Evolutionary conservation across 2,329 filamentous ascomycete species (phyloP).

Genomic region (Mycogone perniciosa): DNA sequence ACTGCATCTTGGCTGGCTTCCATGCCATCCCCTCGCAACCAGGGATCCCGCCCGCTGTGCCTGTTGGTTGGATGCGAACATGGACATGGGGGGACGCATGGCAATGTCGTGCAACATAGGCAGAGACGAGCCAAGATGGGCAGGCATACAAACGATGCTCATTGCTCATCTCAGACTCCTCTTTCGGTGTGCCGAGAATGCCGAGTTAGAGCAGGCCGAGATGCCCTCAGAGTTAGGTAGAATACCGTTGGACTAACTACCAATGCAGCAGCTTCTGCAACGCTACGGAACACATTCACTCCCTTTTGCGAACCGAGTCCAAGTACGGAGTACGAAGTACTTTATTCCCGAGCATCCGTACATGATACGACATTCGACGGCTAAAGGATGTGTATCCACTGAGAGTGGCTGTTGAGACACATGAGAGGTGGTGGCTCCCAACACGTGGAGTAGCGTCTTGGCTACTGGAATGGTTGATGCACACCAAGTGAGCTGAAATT

Average conservation of each 20-base stretch:
- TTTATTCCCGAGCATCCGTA: neutral
- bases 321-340: neutral
- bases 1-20: no score
- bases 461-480: constrained; percentile 6
- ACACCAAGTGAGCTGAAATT: neutral
- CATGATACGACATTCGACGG: neutral
- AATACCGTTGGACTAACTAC: no score
- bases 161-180: neutral
- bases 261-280: no score
- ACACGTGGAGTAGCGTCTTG: constrained; percentile 13
- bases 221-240: neutral
- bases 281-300: no score
- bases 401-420: neutral
- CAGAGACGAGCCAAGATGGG: neutral
- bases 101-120: constrained; percentile 15
- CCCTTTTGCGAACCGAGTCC: no score
- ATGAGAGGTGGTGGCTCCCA: neutral
- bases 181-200: neutral
- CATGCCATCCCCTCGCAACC: no score
- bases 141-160: neutral
- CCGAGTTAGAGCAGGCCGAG: neutral
- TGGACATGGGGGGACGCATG: neutral
- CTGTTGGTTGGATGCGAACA: constrained; percentile 1
- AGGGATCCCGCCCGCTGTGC: neutral
- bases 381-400: neutral